These are phyloP conservation scores for Pichia heedii DNA, from an alignment of 805 yeast genomes.

Conservation along the genomic window DNA sequence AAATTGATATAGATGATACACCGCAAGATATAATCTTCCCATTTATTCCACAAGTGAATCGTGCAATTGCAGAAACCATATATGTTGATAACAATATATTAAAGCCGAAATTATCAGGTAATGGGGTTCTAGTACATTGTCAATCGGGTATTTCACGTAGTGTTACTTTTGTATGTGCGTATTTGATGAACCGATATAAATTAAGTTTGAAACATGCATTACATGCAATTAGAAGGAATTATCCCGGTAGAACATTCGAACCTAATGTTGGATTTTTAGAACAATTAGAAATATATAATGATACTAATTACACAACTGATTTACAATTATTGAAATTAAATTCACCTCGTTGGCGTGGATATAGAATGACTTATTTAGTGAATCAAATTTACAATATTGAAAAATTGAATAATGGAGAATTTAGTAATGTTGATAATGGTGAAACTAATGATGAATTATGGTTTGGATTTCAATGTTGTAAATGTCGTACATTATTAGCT, in stretches of 20 bases:
- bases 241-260: conserved; percentile 36
- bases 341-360: conserved; percentile 13
- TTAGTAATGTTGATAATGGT: conserved; percentile 6
- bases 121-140: conserved; percentile 38
- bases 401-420: conserved; percentile 1
- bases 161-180: conserved; percentile 37
- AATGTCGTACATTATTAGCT: conserved; percentile 70
- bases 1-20: conserved; percentile 67
- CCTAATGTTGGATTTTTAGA: conserved; percentile 71
- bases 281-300: conserved; percentile 60
- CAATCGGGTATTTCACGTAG: conserved; percentile 46
- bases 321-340: conserved; percentile 16
- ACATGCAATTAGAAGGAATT: conserved; percentile 64
- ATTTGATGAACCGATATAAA: conserved; percentile 43
- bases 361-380: conserved; percentile 12
- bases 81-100: conserved; percentile 30
- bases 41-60: conserved; percentile 50
- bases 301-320: conserved; percentile 32
- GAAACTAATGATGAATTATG: conserved; percentile 14
- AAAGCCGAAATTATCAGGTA: conserved; percentile 13
- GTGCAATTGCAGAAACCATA: conserved; percentile 58
- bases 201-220: conserved; percentile 53
- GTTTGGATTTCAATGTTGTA: conserved; percentile 56
- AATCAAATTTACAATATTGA: conserved; percentile 15
- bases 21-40: conserved; percentile 56